A percentile compares a stretch with the other conserved stretches of the same genome.
Conservation (phyloP, 2,329 filamentous ascomycete genomes). For the Colletotrichum viniferum region DNA sequence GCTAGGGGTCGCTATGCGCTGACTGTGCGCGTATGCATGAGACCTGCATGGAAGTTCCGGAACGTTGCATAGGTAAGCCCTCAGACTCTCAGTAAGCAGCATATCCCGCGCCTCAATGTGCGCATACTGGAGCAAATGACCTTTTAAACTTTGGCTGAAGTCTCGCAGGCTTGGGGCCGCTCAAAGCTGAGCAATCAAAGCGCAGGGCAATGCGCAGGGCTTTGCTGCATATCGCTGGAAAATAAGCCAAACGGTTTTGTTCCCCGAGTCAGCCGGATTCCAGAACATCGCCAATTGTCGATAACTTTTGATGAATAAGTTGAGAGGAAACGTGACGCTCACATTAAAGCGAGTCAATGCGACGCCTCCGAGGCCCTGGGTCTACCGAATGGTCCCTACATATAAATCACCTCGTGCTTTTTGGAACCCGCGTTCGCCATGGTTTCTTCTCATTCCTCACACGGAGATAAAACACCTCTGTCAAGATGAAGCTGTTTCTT, state of each 20-base stretch:
- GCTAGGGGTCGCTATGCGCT: not conserved
- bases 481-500: not conserved
- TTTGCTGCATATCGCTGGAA: not conserved
- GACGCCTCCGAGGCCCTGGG: not conserved
- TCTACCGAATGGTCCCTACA: not conserved
- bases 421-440: no score
- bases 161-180: not conserved
- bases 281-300: not conserved
- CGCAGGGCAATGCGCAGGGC: not conserved
- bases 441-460: no score
- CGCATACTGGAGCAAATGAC: not conserved
- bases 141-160: not conserved
- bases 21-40: not conserved
- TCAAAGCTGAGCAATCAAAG: not conserved
- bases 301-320: not conserved
- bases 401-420: not conserved
- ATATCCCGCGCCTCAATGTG: not conserved
- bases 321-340: not conserved
- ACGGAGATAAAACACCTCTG: fast-evolving
- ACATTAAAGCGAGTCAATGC: not conserved
- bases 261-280: not conserved
- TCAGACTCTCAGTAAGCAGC: not conserved
- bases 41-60: not conserved
- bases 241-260: not conserved
- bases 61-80: not conserved